Evolutionary conservation across 257 asterid genomes (phyloP), one percentile per base, ranked within the genome.

Genomic region (Schizonepeta tenuifolia): DNA sequence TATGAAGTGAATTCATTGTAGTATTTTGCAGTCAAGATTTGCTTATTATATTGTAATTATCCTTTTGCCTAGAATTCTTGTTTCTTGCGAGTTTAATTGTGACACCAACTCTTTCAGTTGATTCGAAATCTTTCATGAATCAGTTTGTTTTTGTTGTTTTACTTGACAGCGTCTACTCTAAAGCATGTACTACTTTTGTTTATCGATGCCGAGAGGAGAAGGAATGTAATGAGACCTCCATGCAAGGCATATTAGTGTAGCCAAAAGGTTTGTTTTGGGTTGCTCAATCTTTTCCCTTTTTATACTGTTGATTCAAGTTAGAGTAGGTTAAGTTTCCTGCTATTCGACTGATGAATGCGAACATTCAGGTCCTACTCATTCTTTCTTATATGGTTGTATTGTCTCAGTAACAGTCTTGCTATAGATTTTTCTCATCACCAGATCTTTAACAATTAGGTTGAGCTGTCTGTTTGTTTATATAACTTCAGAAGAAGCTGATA

Each of bases 11-110:
- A 28, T 40, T 41, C 11, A 6, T 40, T 46, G 38, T 46, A 51
- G 57, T 51, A 51, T 18, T 31, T 26, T 56, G 51, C 35, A 9
- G 62, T 53, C 60, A 55, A 46, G 12, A 15, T 67, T 75, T 60
- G 41, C 36, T 36, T 28, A 26, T 51, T 14, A 17, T 40, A n/a
- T 24, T 60, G 35, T 50, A 56, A 63, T 56, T 43, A 15, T 33
- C 13, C 35, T 47, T 54, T 18, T 40, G 56, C 59, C 35, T 15
- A 3, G 24, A 57, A 14, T 56, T 6, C 9, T 67, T 50, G 18
- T 33, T 7, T 35, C 4, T 5, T 58, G 35, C 1, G 31, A 15
- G 47, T 57, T 26, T 2, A 24, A 43, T 6, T 26, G 24, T 28
- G 20, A 40, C 35, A n/a, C 61, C 21, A 20, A 5, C 41, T 61